Base-by-base conservation (phyloP, 345 rosid species). In the Rhodamnia argentea region DNA sequence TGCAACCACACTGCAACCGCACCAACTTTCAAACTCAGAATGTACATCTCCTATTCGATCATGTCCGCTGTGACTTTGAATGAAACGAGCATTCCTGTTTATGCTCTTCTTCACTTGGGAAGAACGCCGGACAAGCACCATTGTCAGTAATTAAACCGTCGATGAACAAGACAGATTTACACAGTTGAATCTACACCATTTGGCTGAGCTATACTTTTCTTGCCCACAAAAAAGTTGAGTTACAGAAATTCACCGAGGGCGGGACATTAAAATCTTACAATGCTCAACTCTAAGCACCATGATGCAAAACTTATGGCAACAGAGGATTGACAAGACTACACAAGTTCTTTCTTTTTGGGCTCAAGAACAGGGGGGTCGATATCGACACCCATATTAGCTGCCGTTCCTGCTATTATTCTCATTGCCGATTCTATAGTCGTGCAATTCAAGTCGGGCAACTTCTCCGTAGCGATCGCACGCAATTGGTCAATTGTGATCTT, bases 351-450 rank as follows among this genome's bases (percentile, higher is more conserved):
- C 93, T 88, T 86, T 85, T 92, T 96, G 85, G 93, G 93, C 89
- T 93, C 95, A 84, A 96, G 99, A 93, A 96, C 86, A 10, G 98
- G 98, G 53, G 99, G 99, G 84, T 96, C 98, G 4, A 95, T 84
- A 55, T 95, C 95, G 37, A 95, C 94, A 74, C 98, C 99, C 98
- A 96, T 96, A 84, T 95, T 96, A 84, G 96, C 96, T 26, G 99
- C 98, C 16, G 99, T 96, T 47, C 99, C 98, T 6, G 99, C 99
- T 87, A 95, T 95, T 83, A 94, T 90, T 90, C 98, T 94, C 98
- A 94, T 95, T 13, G 98, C 99, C 9, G 99, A 94, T 87, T 95
- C 99, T 82, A 96, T 87, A 23, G 90, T 92, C 1, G 89, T 91
- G 87, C 99, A 95, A 87, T 95, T 96, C 88, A 95, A 88, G 86